Evolutionary conservation across 2,329 filamentous ascomycete species (phyloP), one percentile per base, ranked within the genome.

Genomic region (Ophiosphaerella narmari): DNA sequence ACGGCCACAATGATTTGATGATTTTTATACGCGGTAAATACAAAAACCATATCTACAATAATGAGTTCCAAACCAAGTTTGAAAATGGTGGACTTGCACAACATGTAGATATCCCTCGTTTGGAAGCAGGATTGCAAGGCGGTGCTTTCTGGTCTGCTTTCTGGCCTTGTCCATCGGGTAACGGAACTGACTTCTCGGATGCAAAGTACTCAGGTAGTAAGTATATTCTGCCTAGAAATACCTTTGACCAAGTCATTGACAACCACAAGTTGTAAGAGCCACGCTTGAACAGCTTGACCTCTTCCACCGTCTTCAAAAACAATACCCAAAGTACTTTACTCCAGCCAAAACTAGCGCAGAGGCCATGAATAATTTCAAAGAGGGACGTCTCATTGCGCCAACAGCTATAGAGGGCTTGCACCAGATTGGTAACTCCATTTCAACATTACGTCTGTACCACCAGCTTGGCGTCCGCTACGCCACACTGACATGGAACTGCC

Each of bases 91-190:
- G 82, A 1, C 74, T 96, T 43, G 66, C 71, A 0, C 80, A 80
- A 3, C 89, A 97, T 59, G 87, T 94, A 44, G 93, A 97, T 70
- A 76, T 96, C 7, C 86, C 88, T 1, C 85, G 92, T 5, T 80
- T 96, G 40, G 80, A 82, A 32, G 73, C 83, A 42, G 91, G 92
- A 1, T 79, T 81, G 59, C 85, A 87, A 55, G 91, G 91, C 34
- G 93, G 91, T 47, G 86, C 89, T n/a, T 97, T 97, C 71, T 97
- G 92, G 93, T 92, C 88, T 68, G 90, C 94, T 8, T 97, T 82
- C 64, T 85, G 88, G 35, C 83, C 84, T 0, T 97, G 92, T 66
- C 91, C 92, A 0, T 21, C 50, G 6, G 52, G 39, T 24, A 85
- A 93, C 63, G 85, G 84, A 39, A 81, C 81, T 4, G 85, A 95